phyloP scores from a whole-genome alignment of 2,329 filamentous ascomycete genomes.

The Xylariomycetidae sp. region DNA sequence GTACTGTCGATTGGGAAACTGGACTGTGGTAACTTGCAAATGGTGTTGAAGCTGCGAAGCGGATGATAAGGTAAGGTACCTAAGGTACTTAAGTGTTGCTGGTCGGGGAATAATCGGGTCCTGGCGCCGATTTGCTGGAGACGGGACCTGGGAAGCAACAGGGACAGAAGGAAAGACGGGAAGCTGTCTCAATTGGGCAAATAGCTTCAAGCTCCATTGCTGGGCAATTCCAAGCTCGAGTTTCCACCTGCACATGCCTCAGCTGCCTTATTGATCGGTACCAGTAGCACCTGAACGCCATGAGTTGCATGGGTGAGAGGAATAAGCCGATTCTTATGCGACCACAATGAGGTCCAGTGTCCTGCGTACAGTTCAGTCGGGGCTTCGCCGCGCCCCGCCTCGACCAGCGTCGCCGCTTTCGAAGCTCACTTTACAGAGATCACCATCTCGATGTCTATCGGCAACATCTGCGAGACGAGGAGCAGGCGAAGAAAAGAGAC shows the following conservation, averaged over 20 bases:
- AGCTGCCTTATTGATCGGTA: slow-evolving; percentile 1
- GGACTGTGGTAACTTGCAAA: no score
- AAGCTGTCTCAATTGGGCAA: slow-evolving; percentile 13
- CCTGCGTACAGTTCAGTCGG: slow-evolving; percentile 14
- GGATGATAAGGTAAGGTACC: slow-evolving; percentile 1
- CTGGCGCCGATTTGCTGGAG: no score
- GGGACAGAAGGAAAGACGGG: no score
- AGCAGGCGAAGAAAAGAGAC: slow-evolving; percentile 43
- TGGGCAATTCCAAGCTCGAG: slow-evolving; percentile 5
- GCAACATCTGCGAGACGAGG: slow-evolving; percentile 19
- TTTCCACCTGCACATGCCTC: neutral
- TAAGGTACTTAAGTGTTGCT: slow-evolving; percentile 8
- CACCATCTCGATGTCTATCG: slow-evolving; percentile 18
- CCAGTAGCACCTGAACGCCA: no score
- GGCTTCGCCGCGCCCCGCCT: slow-evolving; percentile 16
- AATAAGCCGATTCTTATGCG: slow-evolving; percentile 1
- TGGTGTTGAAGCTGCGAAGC: neutral
- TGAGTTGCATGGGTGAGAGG: slow-evolving; percentile 2
- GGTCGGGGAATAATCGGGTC: slow-evolving; percentile 19
- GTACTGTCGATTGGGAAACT: no score
- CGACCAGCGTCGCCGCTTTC: slow-evolving; percentile 10
- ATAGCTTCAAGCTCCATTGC: no score
- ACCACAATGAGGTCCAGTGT: slow-evolving; percentile 20
- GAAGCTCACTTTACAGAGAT: slow-evolving; percentile 13
- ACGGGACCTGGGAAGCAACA: no score